A percentile compares a stretch with the other conserved stretches of the same genome.
Conservation (phyloP, 805 yeast genomes). For the Candida nemodendra region DNA sequence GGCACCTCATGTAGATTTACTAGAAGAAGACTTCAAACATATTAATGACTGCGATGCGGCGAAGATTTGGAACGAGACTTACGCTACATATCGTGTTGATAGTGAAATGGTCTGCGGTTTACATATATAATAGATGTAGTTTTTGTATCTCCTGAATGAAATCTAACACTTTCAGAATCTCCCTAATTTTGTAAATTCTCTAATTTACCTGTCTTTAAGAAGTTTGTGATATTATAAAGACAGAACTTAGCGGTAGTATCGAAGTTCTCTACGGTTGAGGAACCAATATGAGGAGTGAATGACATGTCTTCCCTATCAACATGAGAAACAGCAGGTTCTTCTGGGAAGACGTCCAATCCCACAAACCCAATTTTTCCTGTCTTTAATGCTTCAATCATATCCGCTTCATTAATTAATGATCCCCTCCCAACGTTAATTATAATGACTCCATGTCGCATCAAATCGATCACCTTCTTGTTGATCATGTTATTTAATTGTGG, state of each 20-base stretch:
- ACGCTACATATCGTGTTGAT: constrained; percentile 22
- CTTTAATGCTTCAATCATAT: constrained; percentile 56
- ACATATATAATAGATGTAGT: no score
- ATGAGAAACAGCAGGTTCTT: constrained; percentile 57
- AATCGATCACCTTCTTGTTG: constrained; percentile 44
- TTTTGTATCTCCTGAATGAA: no score
- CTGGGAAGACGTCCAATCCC: constrained; percentile 70
- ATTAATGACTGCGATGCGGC: constrained; percentile 34
- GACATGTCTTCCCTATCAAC: constrained; percentile 59
- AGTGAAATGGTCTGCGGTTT: constrained; percentile 13
- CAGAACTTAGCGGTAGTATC: constrained; percentile 51
- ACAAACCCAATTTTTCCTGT: constrained; percentile 60
- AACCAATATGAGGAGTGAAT: constrained; percentile 70
- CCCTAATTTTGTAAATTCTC: constrained; percentile 23
- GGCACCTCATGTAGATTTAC: constrained; percentile 7
- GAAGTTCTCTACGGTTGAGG: constrained; percentile 59
- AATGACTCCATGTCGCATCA: constrained; percentile 53
- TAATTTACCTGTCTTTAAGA: constrained; percentile 35
- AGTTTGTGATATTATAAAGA: constrained; percentile 51
- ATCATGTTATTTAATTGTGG: constrained; percentile 56
- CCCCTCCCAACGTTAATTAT: constrained; percentile 80
- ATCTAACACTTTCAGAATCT: no score
- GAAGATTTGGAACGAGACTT: constrained; percentile 33
- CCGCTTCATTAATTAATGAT: constrained; percentile 63
- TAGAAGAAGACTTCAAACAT: constrained; percentile 19